Conservation (phyloP, 2,329 filamentous ascomycete genomes). For the Herpomyces periplanetae region DNA sequence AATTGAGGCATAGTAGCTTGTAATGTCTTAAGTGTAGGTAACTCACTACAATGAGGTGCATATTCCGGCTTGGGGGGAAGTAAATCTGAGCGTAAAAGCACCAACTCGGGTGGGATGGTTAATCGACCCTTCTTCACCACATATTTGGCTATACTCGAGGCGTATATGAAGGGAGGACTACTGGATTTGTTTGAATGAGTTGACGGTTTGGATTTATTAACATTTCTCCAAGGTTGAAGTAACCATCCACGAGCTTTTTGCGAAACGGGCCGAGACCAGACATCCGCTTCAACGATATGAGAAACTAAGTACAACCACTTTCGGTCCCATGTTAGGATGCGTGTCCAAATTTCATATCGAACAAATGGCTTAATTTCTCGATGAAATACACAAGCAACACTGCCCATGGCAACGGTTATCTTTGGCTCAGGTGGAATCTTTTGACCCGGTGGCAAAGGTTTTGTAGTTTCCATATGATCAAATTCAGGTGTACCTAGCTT, state of each 20-base stretch:
- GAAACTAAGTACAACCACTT: constrained; percentile 46
- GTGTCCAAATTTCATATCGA: constrained; percentile 29
- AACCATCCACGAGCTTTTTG: constrained; percentile 9
- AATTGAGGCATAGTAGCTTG: no score
- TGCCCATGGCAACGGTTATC: constrained; percentile 17
- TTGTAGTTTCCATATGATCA: no score
- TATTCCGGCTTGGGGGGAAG: constrained; percentile 31
- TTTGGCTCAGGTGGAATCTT: no score
- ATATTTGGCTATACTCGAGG: constrained; percentile 35
- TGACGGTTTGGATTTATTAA: constrained; percentile 12
- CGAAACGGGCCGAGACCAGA: constrained; percentile 12
- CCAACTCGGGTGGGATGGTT: constrained; percentile 42
- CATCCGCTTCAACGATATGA: constrained; percentile 32
- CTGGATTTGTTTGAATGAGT: no score
- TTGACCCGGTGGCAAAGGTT: no score
- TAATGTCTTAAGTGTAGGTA: no score
- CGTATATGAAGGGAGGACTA: no score
- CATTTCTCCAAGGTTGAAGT: constrained; percentile 11
- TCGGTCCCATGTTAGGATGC: constrained; percentile 30
- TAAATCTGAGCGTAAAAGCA: constrained; percentile 28
- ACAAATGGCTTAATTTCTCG: constrained; percentile 28
- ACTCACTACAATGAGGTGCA: no score
- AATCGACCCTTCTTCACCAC: constrained; percentile 43
- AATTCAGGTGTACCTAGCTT: no score
- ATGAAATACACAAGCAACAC: constrained; percentile 31